Evolutionary conservation across 2,329 filamentous ascomycete genomes (phyloP).

Genomic region (Ophiostoma sp.): DNA sequence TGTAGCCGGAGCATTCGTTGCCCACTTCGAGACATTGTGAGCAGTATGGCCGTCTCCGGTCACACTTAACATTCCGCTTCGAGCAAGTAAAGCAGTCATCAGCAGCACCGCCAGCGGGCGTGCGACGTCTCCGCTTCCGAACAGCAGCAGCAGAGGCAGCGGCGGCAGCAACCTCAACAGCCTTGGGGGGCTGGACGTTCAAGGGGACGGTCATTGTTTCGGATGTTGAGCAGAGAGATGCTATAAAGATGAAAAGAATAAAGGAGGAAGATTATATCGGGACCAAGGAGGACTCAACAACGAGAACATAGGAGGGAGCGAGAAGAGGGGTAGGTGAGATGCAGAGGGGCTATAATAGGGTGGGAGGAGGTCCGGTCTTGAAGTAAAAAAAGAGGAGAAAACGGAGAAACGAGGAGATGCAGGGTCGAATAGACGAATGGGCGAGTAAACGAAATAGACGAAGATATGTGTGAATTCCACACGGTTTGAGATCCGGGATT

Average conservation of each 20-base stretch:
- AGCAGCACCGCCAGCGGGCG: slow-evolving; percentile 81
- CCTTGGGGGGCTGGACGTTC: slow-evolving; percentile 49
- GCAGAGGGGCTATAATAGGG: slow-evolving; percentile 28
- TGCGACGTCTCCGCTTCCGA: slow-evolving; percentile 80
- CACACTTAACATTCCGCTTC: slow-evolving; percentile 81
- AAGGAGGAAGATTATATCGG: not conserved
- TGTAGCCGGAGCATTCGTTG: slow-evolving; percentile 93
- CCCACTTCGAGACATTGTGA: slow-evolving; percentile 89
- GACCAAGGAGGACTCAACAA: not conserved
- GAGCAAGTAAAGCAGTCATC: slow-evolving; percentile 95
- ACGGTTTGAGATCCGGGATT: not conserved
- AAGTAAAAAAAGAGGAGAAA: slow-evolving; percentile 21
- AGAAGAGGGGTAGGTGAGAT: slow-evolving; percentile 22
- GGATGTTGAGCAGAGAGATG: not conserved
- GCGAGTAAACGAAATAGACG: not conserved
- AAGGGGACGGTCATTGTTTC: slow-evolving; percentile 51
- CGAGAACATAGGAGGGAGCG: slow-evolving; percentile 26
- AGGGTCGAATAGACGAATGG: not conserved
- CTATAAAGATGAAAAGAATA: not conserved
- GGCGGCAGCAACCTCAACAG: slow-evolving; percentile 35
- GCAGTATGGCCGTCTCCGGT: slow-evolving; percentile 90
- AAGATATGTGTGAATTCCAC: not conserved
- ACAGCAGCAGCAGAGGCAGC: slow-evolving; percentile 39
- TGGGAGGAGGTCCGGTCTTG: slow-evolving; percentile 36
- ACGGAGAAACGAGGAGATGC: not conserved